Evolutionary conservation across 2,329 filamentous ascomycete genomes (phyloP).

Genomic region (Dichotomopilus funicola): DNA sequence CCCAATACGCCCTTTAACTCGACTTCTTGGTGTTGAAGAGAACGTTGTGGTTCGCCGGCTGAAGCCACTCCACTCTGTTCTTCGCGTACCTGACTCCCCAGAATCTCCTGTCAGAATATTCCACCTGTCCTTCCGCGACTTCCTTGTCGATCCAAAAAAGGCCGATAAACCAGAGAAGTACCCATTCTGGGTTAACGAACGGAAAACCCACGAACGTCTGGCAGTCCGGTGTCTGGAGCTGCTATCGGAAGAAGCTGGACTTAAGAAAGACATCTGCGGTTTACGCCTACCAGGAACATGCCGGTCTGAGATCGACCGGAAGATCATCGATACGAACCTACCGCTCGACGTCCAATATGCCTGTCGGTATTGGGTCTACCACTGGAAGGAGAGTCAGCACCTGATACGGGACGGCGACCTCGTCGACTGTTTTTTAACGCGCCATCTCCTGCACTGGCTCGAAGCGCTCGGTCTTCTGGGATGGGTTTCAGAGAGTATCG

Average conservation of each 20-base stretch:
- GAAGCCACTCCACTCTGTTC: constrained; percentile 30
- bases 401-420: constrained; percentile 25
- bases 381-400: constrained; percentile 25
- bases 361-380: constrained; percentile 32
- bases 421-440: constrained; percentile 31
- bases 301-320: constrained; percentile 21
- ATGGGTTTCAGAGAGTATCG: constrained; percentile 18
- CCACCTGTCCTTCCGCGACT: constrained; percentile 35
- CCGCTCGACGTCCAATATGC: constrained; percentile 34
- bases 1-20: constrained; percentile 23
- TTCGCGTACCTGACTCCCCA: constrained; percentile 21
- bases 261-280: constrained; percentile 33
- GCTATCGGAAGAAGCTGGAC: constrained; percentile 23
- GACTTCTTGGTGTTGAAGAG: constrained; percentile 23
- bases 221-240: constrained; percentile 32
- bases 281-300: constrained; percentile 24
- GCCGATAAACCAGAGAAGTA: constrained; percentile 12
- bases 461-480: constrained; percentile 33
- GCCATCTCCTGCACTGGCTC: constrained; percentile 37
- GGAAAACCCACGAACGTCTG: constrained; percentile 26
- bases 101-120: constrained; percentile 26
- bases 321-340: constrained; percentile 22
- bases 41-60: constrained; percentile 21
- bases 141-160: constrained; percentile 28
- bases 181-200: constrained; percentile 36